Base-by-base conservation (phyloP, 352 stramenopile genomes). In the Globisporangium echinulatum region DNA sequence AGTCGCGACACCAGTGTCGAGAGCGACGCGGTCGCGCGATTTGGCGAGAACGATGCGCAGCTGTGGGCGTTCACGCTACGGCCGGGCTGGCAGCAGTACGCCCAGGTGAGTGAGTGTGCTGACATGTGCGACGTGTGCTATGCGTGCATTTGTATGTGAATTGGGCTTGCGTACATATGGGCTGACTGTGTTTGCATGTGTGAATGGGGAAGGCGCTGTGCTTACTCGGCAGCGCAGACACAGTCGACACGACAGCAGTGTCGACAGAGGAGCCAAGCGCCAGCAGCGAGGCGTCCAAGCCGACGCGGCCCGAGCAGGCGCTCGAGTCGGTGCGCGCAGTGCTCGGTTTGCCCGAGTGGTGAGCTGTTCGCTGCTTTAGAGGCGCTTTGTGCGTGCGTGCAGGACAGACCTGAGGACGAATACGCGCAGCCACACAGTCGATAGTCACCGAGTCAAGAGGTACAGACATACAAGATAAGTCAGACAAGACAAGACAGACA, bases 71-170 rank as follows among this genome's bases (percentile, higher is more conserved):
- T 74, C 33, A 57, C 70, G 25, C 43, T 33, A 19, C 58, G 70
- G 5, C 67, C 70, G 0, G 70, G 70, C 9, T 77, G 67, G 70
- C 58, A 63, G 60, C 66, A 77, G 49, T 70, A 54, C 33, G 62
- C 64, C 6, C 17, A 58, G 67, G 67, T 74, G 64, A 25, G 52
- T 40, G 7, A 25, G 10, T 39, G 49, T 25, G n/a, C 9, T 17
- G 19, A 8, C 17, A 14, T 15, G 17, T 15, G 25, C 9, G 7
- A 1, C 17, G 19, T 36, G 7, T 5, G 19, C 39, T 19, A 52
- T 13, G 8, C 1, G 11, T 42, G 33, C 48, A 37, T 38, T 59
- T 42, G 19, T n/a, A n/a, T 25, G 19, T 25, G 19, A 25, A 25
- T n/a, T n/a, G n/a, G 19, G 19, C 19, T 25, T 25, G 19, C 19